Evolutionary conservation across 331 rosid genomes (phyloP), one percentile per base, ranked within the genome.

Genomic region (Arachis monticola): DNA sequence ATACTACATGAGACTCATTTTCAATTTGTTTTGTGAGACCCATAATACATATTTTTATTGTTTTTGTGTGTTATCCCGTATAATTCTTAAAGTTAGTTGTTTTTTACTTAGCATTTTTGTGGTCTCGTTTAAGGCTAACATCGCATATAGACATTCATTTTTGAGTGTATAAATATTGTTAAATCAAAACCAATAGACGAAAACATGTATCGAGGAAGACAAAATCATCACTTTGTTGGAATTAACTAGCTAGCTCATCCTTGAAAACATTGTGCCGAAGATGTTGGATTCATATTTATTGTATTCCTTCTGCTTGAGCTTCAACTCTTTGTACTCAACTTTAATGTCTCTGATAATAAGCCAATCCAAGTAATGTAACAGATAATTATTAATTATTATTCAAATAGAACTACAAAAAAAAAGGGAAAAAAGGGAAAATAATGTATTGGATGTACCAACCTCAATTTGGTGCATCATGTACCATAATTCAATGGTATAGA

Each of bases 181-280:
- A 35, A 35, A 35, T 2, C 40, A 35, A 35, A 35, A 35, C 4
- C 40, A 35, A 35, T 35, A 35, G 40, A 4, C 4, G 4, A 35
- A 35, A 35, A 35, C 40, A 35, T 35, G 4, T 35, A 2, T 35
- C 4, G 40, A 35, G 75, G 57, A 67, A 56, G 38, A 7, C 41
- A 47, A 67, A 72, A 48, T 35, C 40, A 10, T 67, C 47, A 14
- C 10, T 40, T 75, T 60, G 22, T 4, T 35, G 4, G 3, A 35
- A 35, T 35, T 35, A 35, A 35, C 8, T 14, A 30, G 62, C 64
- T 85, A 78, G 40, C 71, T 83, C 86, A 84, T 80, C 79, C 22
- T 90, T 65, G 96, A 83, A 59, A 90, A 65, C 92, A 88, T 90
- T 41, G 88, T 79, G 82, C 88, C 63, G 81, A 86, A 90, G 61